Base-by-base conservation (phyloP, 208 protist genomes). In the Leishmania aethiopica region DNA sequence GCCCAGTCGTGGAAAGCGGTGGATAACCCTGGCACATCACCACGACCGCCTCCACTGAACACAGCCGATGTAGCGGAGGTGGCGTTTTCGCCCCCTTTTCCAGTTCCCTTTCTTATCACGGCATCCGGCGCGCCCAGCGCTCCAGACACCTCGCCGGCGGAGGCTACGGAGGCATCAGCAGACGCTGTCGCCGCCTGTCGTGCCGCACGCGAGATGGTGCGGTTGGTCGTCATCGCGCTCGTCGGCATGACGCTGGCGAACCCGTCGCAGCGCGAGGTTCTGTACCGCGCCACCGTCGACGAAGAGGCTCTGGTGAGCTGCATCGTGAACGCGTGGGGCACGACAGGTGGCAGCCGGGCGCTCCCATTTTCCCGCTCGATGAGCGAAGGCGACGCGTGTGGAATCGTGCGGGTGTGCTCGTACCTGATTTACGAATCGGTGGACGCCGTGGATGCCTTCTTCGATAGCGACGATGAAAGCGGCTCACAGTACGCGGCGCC, bases 251-350 rank as follows among this genome's bases (percentile, higher is more conserved):
- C 75, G 11, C 77, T 79, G 57, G 82, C 79, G 8, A 86, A 89
- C 55, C 83, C 83, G 17, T 55, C 74, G 28, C 76, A 77, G 74
- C 82, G 83, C 5, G 67, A 73, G 28, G n/a, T 86, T 28, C 72
- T 89, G 11, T 89, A 85, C 77, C 77, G 72, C 77, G 62, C 45
- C 72, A 85, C 78, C 8, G 59, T 84, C 37, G 78, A 75, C 42
- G 77, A 84, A 57, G 83, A 87, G n/a, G 77, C 67, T 3, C 83
- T 95, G 6, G 79, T 97, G 51, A 86, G 93, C 69, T 88, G 88
- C 45, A 59, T 86, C 47, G 72, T 81, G 17, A 83, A 88, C 35
- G 88, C 90, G 75, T 96, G 93, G 93, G 73, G 47, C 51, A 64
- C 35, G 19, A 28, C 32, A 5, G 82, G 75, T 37, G 82, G 82